Evolutionary conservation across 148 eudicot genomes (phyloP), one percentile per base, ranked within the genome.

Genomic region (Cornus suecica): DNA sequence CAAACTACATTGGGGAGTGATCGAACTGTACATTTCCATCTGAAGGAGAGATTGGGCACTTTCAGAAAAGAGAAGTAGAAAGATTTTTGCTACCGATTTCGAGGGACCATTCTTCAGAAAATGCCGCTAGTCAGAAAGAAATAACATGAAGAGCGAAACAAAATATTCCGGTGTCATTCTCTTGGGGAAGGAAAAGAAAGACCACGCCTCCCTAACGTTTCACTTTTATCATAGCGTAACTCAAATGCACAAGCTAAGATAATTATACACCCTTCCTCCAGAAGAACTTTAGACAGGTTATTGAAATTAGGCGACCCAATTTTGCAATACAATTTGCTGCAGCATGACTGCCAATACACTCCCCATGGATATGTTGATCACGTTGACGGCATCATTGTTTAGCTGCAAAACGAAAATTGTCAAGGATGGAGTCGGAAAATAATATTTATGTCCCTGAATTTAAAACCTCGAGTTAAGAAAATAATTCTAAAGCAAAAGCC

Each of bases 301-400:
- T 29, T 30, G 22, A 48, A 61, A 22, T 73, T 80, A 83, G 80
- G 80, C 45, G 61, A 65, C 64, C 82, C 78, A 83, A 58, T 72
- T 87, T 65, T 74, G 86, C 45, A 83, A 84, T 74, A 90, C 72
- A 75, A 84, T 13, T 78, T 83, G 90, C 79, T 89, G 97, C 78
- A 94, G 75, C 68, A 87, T 45, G 73, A 94, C 81, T 41, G 98
- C 97, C 69, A 94, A 81, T 37, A 85, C 76, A 86, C 92, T 86
- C 30, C 98, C 98, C 80, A 90, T 85, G 25, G 98, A 90, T 86
- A 94, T 90, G 76, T 92, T 94, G 82, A 94, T 88, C 77, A 94
- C 77, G 73, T 94, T 92, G 32, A 94, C 98, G 68, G 78, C 90
- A 52, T 94, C 97, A 64, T 94, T 94, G 87, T 89, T 94, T 42